These are phyloP conservation scores for Penicillium crystallinum DNA, from an alignment of 495 filamentous ascomycete genomes.

Conservation along the genomic window DNA sequence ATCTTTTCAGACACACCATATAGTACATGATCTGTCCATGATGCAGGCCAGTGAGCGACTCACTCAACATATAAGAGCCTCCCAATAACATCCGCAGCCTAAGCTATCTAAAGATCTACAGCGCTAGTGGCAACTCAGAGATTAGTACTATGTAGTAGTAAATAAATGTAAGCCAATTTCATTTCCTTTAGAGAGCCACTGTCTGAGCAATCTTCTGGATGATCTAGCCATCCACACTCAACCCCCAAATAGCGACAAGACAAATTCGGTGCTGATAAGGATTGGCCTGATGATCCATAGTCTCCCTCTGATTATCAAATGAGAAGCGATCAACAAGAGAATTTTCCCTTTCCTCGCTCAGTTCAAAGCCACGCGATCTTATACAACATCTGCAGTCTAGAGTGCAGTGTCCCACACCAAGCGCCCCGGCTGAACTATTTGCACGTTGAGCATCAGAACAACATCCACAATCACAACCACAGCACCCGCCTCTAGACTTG, in stretches of 20 bases:
- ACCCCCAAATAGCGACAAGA: background rate
- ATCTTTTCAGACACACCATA: too few species aligned
- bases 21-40: too few species aligned
- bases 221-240: background rate
- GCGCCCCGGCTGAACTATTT: slow-evolving; percentile 5
- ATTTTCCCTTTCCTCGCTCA: background rate
- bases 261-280: background rate
- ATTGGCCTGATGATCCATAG: background rate
- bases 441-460: slow-evolving; percentile 8
- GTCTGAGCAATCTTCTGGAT: background rate
- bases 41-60: too few species aligned
- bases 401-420: slow-evolving; percentile 7
- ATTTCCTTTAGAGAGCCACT: too few species aligned
- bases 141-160: too few species aligned
- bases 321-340: background rate
- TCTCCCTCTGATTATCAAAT: background rate
- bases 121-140: too few species aligned
- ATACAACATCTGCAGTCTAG: slow-evolving; percentile 3
- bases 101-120: too few species aligned
- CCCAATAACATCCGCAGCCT: too few species aligned
- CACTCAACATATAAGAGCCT: too few species aligned
- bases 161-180: too few species aligned
- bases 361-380: slow-evolving; percentile 2
- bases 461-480: slow-evolving; percentile 11
- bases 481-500: slow-evolving; percentile 6